phyloP scores from a whole-genome alignment of 331 rosid species.

The Rhamnella rubrinervis region DNA sequence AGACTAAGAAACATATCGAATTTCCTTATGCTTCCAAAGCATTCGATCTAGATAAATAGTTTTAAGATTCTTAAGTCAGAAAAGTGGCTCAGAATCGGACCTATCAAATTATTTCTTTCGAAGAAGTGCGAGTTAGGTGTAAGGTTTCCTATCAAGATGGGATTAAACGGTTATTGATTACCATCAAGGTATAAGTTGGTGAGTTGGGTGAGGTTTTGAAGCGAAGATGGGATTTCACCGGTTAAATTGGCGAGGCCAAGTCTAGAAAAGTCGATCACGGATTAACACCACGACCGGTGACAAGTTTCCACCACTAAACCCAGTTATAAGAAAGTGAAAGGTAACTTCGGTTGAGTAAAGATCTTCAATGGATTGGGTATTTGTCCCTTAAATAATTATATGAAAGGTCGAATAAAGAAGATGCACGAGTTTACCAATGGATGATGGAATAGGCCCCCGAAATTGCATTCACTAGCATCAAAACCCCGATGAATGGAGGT shows the following conservation, averaged over 20 bases:
- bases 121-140: not conserved
- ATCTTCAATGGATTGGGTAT: conserved; percentile 4
- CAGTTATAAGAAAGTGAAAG: not conserved
- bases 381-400: not conserved
- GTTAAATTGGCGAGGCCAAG: no score
- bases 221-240: conserved; percentile 2
- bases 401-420: not conserved
- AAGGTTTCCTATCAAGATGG: conserved; percentile 9
- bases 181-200: not conserved
- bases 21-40: not conserved
- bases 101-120: not conserved
- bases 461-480: not conserved
- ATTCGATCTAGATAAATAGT: not conserved
- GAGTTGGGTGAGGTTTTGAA: conserved; percentile 6
- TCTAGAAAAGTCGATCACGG: no score
- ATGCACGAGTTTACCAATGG: conserved; percentile 4
- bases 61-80: not conserved
- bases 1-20: not conserved
- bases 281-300: no score
- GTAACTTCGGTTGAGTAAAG: not conserved
- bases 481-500: not conserved
- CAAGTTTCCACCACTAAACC: not conserved
- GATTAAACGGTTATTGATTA: not conserved
- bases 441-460: not conserved
- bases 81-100: not conserved